Conservation (phyloP, 1,284 basidiomycete species). For the Cystobasidium slooffiae region DNA sequence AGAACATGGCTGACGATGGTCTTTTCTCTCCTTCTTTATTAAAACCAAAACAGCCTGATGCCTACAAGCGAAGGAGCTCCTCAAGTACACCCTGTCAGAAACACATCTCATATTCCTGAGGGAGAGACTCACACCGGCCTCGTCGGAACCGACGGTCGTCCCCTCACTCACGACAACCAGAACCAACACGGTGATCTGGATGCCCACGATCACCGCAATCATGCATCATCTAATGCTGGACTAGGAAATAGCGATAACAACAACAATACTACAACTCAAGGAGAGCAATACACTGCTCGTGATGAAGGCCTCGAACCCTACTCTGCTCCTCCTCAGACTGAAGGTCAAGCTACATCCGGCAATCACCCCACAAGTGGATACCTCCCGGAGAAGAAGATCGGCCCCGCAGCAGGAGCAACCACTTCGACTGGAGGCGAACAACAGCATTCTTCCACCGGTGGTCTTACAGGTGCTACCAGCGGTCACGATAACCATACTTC, state of each 20-base stretch:
- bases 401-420: conserved; percentile 11
- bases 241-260: not conserved
- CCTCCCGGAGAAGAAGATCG: conserved; percentile 33
- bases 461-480: not conserved
- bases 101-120: conserved; percentile 8
- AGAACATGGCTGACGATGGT: conserved; percentile 6
- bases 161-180: conserved; percentile 1
- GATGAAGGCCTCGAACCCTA: conserved; percentile 33
- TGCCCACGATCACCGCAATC: not conserved
- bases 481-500: conserved; percentile 1
- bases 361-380: conserved; percentile 7
- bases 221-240: not conserved
- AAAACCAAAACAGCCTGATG: conserved; percentile 18
- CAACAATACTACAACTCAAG: not conserved
- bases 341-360: not conserved
- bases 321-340: conserved; percentile 20
- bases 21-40: too few species aligned
- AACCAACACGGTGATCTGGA: conserved; percentile 4
- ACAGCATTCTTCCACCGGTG: not conserved
- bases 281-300: conserved; percentile 28
- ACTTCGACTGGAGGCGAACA: not conserved
- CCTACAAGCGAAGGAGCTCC: conserved; percentile 15
- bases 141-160: conserved; percentile 4
- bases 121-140: conserved; percentile 14
- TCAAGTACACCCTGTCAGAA: conserved; percentile 12